Base-by-base conservation (phyloP, 2,329 filamentous ascomycete genomes). In the Talaromyces atroroseus region DNA sequence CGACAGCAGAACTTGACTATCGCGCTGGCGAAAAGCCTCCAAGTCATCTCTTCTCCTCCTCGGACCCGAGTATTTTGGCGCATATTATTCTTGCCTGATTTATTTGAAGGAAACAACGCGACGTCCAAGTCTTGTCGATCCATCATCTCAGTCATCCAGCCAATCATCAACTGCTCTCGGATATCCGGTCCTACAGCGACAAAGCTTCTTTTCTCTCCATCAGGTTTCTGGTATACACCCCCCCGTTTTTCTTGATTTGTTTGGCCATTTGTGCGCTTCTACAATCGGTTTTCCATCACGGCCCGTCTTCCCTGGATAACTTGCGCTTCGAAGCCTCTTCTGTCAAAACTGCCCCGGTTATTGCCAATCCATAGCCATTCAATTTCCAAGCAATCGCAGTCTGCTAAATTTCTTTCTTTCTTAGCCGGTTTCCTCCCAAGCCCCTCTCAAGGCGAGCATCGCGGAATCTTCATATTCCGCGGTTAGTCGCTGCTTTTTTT, bases 401-500 rank as follows among this genome's bases (percentile, higher is more conserved):
- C 44, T 8, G 44, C 49, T 36, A 32, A 34, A 16, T 42, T 34
- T 18, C 23, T 26, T 26, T 24, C 18, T 32, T n/a, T 8, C 32
- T n/a, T 20, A 44, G 40, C 32, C 36, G 34, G n/a, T 44, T 34
- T 14, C 36, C 21, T 12, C 10, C 32, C 48, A 40, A 49, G 34
- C 29, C n/a, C 29, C n/a, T n/a, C 20, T 18, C 5, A 49, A 23
- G 34, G 58, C 51, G 57, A 59, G 32, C 38, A 45, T 56, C 57
- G 57, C 49, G 57, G 54, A 59, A 53, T 59, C 49, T 49, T 18
- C 16, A 36, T 52, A 47, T 59, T 56, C 57, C 53, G 53, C 51
- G 57, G 29, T 52, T 40, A 51, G 52, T 58, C 57, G 57, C 57
- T 56, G 48, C 44, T 16, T 45, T 49, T 7, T 8, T 59, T 49